phyloP scores from a whole-genome alignment of 148 eudicot species.

The Agrostemma githago region DNA sequence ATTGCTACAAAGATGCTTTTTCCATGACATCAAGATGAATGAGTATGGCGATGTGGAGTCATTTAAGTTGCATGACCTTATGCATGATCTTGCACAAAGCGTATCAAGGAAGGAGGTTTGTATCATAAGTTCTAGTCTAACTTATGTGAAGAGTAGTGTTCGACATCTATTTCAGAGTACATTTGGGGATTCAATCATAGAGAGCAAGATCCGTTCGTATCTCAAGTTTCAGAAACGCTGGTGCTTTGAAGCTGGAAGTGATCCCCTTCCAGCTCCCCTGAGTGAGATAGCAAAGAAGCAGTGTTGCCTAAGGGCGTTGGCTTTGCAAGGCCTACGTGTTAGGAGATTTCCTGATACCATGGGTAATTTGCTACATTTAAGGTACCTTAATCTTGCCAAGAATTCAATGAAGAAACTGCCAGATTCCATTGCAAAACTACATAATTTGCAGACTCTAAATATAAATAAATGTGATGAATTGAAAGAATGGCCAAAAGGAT shows the following conservation, averaged over 20 bases:
- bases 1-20: conserved; percentile 19
- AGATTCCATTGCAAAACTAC: background rate
- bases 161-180: background rate
- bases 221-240: background rate
- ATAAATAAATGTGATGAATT: background rate
- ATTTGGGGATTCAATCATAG: background rate
- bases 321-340: background rate
- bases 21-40: conserved; percentile 10
- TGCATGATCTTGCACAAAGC: conserved; percentile 5
- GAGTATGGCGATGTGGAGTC: conserved; percentile 4
- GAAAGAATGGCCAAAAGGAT: background rate
- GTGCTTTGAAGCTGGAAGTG: background rate
- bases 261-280: background rate
- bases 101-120: background rate
- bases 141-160: background rate
- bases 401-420: background rate
- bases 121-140: background rate
- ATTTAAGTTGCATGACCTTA: conserved; percentile 5
- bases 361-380: conserved; percentile 8
- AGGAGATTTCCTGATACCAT: conserved; percentile 1
- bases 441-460: conserved; percentile 7
- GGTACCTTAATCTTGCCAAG: conserved; percentile 16
- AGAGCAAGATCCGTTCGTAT: conserved; percentile 17
- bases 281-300: background rate
- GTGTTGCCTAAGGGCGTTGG: conserved; percentile 7